A percentile compares a stretch with the other conserved stretches of the same genome.
These are phyloP conservation scores for Tolypocladium paradoxum DNA, from an alignment of 2,329 filamentous ascomycete species.

Conservation along the genomic window DNA sequence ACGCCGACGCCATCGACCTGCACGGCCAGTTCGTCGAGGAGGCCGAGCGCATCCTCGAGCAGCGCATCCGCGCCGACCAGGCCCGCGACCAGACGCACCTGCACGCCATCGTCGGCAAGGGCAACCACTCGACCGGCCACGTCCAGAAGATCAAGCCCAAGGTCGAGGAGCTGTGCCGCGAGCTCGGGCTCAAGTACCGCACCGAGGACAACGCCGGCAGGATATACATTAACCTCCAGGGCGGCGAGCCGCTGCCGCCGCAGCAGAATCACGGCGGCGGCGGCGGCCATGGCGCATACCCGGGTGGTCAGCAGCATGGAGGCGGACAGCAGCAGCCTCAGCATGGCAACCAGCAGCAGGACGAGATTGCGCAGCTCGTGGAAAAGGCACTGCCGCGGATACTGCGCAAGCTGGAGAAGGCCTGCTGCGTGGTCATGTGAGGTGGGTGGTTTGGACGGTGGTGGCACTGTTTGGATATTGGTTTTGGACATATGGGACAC, in stretches of 20 bases:
- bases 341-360: conserved; percentile 30
- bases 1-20: conserved; percentile 78
- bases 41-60: conserved; percentile 80
- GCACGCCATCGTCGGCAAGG: conserved; percentile 93
- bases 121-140: conserved; percentile 72
- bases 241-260: conserved; percentile 49
- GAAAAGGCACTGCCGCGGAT: conserved; percentile 50
- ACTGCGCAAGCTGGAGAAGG: conserved; percentile 53
- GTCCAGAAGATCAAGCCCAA: conserved; percentile 94
- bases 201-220: conserved; percentile 85
- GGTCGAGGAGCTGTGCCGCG: conserved; percentile 75
- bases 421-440: conserved; percentile 70
- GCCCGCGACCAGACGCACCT: conserved; percentile 67
- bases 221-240: conserved; percentile 79
- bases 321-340: conserved; percentile 32
- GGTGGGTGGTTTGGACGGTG: not conserved
- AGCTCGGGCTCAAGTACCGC: conserved; percentile 70
- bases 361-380: conserved; percentile 48
- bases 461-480: not conserved
- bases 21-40: conserved; percentile 94
- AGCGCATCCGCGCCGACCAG: conserved; percentile 71
- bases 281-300: conserved; percentile 20
- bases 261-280: conserved; percentile 25
- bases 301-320: conserved; percentile 18
- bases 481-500: not conserved